phyloP scores from a whole-genome alignment of 1,284 basidiomycete species.

The Mycena sp. region DNA sequence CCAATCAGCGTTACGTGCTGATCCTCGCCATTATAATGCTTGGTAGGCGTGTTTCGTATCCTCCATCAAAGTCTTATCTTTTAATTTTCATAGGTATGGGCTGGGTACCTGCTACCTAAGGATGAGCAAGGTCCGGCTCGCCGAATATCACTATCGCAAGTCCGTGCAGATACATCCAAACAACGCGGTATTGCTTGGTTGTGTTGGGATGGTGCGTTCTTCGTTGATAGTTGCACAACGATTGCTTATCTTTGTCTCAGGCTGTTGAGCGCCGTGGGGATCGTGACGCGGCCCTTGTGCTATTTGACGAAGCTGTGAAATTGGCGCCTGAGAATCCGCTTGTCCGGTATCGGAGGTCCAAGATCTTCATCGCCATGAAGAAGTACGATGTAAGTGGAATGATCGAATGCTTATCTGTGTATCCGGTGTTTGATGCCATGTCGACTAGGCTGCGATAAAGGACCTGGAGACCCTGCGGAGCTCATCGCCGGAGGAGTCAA shows the following conservation, averaged over 20 bases:
- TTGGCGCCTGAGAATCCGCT: conserved; percentile 86
- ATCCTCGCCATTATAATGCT: conserved; percentile 93
- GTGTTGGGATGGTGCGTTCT: conserved; percentile 83
- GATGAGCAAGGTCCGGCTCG: conserved; percentile 88
- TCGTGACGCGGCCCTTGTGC: conserved; percentile 73
- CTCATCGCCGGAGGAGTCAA: conserved; percentile 90
- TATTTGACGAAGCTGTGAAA: conserved; percentile 83
- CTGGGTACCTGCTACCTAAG: conserved; percentile 93
- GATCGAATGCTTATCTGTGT: conserved; percentile 38
- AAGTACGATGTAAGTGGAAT: conserved; percentile 77
- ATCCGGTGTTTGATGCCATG: conserved; percentile 33
- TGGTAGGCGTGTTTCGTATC: conserved; percentile 67
- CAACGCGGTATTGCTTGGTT: conserved; percentile 90
- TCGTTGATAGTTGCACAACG: conserved; percentile 19
- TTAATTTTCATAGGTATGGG: conserved; percentile 83
- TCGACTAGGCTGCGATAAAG: conserved; percentile 56
- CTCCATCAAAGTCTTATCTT: conserved; percentile 36
- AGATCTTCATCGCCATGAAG: conserved; percentile 85
- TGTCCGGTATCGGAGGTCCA: conserved; percentile 90
- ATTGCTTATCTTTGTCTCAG: conserved; percentile 52
- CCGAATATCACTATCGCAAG: conserved; percentile 94
- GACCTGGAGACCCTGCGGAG: conserved; percentile 84
- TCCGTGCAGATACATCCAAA: conserved; percentile 91
- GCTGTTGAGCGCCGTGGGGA: conserved; percentile 85
- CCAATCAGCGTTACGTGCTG: conserved; percentile 86